Evolutionary conservation across 139 green algal genomes (phyloP).

Genomic region (Coccomyxa sp.): DNA sequence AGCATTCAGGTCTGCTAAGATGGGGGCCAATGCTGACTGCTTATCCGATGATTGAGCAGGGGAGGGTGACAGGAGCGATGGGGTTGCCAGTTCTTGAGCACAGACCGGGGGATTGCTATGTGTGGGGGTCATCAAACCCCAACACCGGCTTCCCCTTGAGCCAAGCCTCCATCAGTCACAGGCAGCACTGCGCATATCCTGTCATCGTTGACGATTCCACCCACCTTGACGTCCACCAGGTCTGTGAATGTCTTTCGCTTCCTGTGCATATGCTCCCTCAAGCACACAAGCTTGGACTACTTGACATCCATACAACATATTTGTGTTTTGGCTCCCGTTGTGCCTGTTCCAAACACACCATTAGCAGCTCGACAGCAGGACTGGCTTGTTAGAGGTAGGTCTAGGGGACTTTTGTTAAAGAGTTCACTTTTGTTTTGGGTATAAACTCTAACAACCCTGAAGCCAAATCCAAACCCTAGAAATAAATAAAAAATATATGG

Average conservation of each 20-base stretch:
- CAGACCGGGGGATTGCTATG: conserved; percentile 60
- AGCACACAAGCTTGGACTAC: too few species aligned
- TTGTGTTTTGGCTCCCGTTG: too few species aligned
- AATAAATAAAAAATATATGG: too few species aligned
- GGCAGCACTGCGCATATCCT: conserved; percentile 29
- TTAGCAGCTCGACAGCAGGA: too few species aligned
- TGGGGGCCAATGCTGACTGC: neutral
- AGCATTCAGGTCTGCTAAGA: neutral
- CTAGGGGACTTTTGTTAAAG: too few species aligned
- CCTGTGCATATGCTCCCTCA: too few species aligned
- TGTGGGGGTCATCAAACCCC: conserved; percentile 46
- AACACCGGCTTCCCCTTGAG: neutral
- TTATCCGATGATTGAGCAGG: neutral
- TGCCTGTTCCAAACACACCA: too few species aligned
- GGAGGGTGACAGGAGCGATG: conserved; percentile 19
- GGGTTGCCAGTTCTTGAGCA: conserved; percentile 27
- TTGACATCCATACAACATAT: too few species aligned
- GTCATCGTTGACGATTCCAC: conserved; percentile 41
- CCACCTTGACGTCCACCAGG: conserved; percentile 46
- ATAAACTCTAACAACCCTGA: too few species aligned
- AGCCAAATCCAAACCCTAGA: too few species aligned
- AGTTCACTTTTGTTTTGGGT: too few species aligned
- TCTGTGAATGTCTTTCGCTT: neutral
- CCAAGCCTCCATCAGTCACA: neutral
- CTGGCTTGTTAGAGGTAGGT: too few species aligned